Percentiles rank a stretch among this genome's conserved stretches.
Conservation (phyloP, 2,329 filamentous ascomycete species). For the Fusarium anthophilum region DNA sequence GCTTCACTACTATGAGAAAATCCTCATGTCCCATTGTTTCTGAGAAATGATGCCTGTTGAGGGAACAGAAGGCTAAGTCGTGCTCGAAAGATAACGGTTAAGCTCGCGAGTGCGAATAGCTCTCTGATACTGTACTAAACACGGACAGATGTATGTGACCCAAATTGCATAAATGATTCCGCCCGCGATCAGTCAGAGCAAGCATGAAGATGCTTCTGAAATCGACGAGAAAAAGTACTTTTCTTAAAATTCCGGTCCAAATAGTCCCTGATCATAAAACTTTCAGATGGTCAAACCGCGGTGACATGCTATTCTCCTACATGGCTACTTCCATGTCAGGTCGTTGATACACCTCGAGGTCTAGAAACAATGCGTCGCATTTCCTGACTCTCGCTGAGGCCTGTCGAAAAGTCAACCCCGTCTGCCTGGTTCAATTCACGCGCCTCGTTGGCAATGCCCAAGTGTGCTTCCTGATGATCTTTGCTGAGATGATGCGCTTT, state of each 20-base stretch:
- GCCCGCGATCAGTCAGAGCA: not conserved
- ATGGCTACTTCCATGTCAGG: not conserved
- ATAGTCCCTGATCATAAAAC: not conserved
- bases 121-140: not conserved
- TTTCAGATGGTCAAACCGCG: not conserved
- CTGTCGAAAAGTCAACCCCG: not conserved
- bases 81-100: not conserved
- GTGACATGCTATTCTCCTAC: not conserved
- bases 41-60: not conserved
- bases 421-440: not conserved
- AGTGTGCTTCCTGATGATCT: conserved; percentile 31
- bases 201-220: not conserved
- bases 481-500: conserved; percentile 35
- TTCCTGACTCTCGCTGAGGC: not conserved
- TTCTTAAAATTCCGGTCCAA: not conserved
- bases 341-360: not conserved
- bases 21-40: not conserved
- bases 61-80: not conserved
- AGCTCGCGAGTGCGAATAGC: not conserved
- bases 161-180: not conserved
- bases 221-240: not conserved
- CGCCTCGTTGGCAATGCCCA: conserved; percentile 18
- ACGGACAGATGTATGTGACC: not conserved
- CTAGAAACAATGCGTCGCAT: not conserved
- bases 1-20: not conserved